Conservation (phyloP, 176 grass and related monocot species). For the Zea mays region Zm-B73-REFERENCE-NAM-5.0 NC_050096.1:237766001-237766500, state of each 20-base stretch:
- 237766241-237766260: slow-evolving; percentile 83
- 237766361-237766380: slow-evolving; percentile 14
- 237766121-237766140: slow-evolving; percentile 58
- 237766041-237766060: slow-evolving; percentile 18
- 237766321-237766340: slow-evolving; percentile 49
- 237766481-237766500: slow-evolving; percentile 88
- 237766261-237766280: slow-evolving; percentile 93
- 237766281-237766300: slow-evolving; percentile 79
- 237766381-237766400: not conserved
- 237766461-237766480: slow-evolving; percentile 98
- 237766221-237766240: slow-evolving; percentile 99
- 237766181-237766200: slow-evolving; percentile 38
- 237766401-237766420: slow-evolving; percentile 28
- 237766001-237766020: slow-evolving; percentile 40
- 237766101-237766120: slow-evolving; percentile 81
- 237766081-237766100: slow-evolving; percentile 82
- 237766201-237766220: slow-evolving; percentile 90
- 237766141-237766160: slow-evolving; percentile 25
- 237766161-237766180: slow-evolving; percentile 18
- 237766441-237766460: slow-evolving; percentile 95
- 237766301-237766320: slow-evolving; percentile 80
- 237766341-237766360: slow-evolving; percentile 19
- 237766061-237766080: slow-evolving; percentile 40
- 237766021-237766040: slow-evolving; percentile 31
- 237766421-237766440: slow-evolving; percentile 15